phyloP scores from a whole-genome alignment of 2,329 filamentous ascomycete genomes.

The Ceratocystis albifundus region DNA sequence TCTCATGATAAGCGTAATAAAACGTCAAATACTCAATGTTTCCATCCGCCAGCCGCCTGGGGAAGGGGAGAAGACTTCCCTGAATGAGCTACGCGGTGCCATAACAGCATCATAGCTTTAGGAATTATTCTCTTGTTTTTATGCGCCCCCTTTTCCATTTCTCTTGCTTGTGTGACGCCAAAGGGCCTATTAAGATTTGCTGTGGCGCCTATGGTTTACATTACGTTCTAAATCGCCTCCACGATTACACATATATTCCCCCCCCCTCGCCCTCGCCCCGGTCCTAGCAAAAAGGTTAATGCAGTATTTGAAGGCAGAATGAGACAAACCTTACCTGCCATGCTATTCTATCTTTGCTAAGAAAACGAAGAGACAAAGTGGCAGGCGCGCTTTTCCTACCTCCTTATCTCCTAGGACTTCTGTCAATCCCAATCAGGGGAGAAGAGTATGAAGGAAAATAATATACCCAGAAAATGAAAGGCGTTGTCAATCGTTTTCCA shows the following conservation, averaged over 20 bases:
- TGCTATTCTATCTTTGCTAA: not conserved
- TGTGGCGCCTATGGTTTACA: not conserved
- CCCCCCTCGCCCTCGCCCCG: too few relatives aligned
- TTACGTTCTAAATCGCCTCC: not conserved
- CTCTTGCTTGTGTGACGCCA: not conserved
- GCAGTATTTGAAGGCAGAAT: too few relatives aligned
- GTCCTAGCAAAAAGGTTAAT: too few relatives aligned
- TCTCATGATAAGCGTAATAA: not conserved
- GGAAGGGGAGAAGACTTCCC: too few relatives aligned
- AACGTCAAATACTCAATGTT: not conserved
- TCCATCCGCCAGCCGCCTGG: too few relatives aligned
- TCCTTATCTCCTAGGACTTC: not conserved
- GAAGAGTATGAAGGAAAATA: not conserved
- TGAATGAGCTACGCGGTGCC: not conserved
- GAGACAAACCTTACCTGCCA: too few relatives aligned
- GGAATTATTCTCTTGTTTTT: not conserved
- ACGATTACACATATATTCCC: too few relatives aligned
- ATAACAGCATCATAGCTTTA: not conserved
- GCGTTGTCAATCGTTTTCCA: not conserved
- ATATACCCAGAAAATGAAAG: not conserved
- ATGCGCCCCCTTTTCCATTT: not conserved
- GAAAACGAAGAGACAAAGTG: not conserved
- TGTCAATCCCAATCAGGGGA: conserved; percentile 1
- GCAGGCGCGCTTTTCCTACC: not conserved
- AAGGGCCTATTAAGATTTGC: not conserved